Base-by-base conservation (phyloP, 2,329 filamentous ascomycete species). In the Fusarium sp. region DNA sequence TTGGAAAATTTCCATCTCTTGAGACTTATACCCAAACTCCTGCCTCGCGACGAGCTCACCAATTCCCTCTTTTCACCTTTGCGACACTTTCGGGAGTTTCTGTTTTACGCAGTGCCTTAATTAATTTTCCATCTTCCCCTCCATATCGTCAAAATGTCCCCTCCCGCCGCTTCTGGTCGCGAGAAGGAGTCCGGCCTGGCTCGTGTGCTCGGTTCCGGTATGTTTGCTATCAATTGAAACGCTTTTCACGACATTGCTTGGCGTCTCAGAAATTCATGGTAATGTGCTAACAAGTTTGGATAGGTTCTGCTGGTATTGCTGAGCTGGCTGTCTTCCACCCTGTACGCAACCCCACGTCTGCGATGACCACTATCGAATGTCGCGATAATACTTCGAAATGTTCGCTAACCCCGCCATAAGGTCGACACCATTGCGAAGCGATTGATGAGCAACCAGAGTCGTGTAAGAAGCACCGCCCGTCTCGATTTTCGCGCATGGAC, bases 341-440 rank as follows among this genome's bases (percentile, higher is more conserved):
- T 71, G 94, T 94, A 87, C 74, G 86, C 64, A 79, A 65, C 59
- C 59, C 56, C 58, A 62, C 64, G 60, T 62, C 60, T 51, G 22
- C 57, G 59, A 44, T 54, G 12, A 57, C 32, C 47, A 55, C 53
- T 46, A 54, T 46, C 47, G 43, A 62, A 46, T 43, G 51, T 58
- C 34, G 51, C 27, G 40, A 46, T 43, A 30, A 48, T 48, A 57
- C 16, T 47, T 40, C 48, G 68, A 67, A 43, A 51, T 63, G 44
- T 45, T 47, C 62, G 62, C 73, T 75, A 67, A 75, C 68, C 45
- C 52, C 53, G 25, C 48, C 49, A 25, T 32, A 67, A 95, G 92
- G 93, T 99, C 81, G 96, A 99, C 84, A 99, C 96, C 53, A 98
- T 97, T 77, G 95, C 96, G 70, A 99, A 99, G 87, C 93, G 96